These are phyloP conservation scores for Simmondsia chinensis DNA, from an alignment of 148 eudicot genomes.

Conservation along the genomic window DNA sequence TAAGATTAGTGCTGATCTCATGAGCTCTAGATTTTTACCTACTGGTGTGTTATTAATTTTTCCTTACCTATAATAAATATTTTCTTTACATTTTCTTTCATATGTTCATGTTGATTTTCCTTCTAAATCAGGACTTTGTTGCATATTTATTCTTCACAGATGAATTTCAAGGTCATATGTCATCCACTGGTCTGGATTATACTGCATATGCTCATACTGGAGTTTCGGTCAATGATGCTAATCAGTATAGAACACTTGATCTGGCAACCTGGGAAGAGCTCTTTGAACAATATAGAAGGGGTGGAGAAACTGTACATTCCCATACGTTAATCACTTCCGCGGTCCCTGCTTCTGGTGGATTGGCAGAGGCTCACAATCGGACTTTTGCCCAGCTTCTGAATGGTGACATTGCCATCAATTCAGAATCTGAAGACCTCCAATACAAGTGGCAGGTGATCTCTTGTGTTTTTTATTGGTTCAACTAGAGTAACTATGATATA, in stretches of 20 bases:
- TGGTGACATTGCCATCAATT: conserved; percentile 14
- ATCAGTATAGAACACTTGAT: conserved; percentile 22
- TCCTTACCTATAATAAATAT: background rate
- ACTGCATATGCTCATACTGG: conserved; percentile 14
- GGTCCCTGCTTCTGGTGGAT: conserved; percentile 12
- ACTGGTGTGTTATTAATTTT: conserved; percentile 11
- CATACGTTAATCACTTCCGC: conserved; percentile 14
- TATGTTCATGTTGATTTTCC: background rate
- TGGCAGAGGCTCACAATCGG: conserved; percentile 14
- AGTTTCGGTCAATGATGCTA: conserved; percentile 9
- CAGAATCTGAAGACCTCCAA: conserved; percentile 14
- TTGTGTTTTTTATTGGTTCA: background rate
- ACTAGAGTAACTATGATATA: no score
- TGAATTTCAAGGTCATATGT: conserved; percentile 18
- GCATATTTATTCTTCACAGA: conserved; percentile 6
- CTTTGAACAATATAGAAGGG: conserved; percentile 26
- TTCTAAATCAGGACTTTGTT: background rate
- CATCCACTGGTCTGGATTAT: conserved; percentile 13
- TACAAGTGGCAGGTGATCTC: conserved; percentile 23
- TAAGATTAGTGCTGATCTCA: conserved; percentile 11
- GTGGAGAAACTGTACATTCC: conserved; percentile 11
- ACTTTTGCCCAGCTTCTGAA: conserved; percentile 23
- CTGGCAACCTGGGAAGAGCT: conserved; percentile 38
- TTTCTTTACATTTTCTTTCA: no score
- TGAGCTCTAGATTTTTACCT: conserved; percentile 11